Base-by-base conservation (phyloP, 306 rosid genomes). In the Acacia confusa region DNA sequence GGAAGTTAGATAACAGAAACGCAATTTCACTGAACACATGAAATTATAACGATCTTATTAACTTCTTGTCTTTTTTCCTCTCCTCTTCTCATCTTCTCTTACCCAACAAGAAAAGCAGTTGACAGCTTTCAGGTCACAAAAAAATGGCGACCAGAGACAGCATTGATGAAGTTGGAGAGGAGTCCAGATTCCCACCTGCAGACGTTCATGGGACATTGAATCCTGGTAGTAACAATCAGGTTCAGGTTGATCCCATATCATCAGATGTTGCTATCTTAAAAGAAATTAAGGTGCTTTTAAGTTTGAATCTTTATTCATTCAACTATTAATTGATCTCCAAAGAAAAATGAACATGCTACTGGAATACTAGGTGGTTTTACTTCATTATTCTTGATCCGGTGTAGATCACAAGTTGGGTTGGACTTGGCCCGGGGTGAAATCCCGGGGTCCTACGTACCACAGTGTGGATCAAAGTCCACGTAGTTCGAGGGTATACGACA, bases 201-300 rank as follows among this genome's bases (percentile, higher is more conserved):
- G 83, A 91, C 14, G 41, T 80, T 14, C 85, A 81, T 38, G 78
- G 72, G 34, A 91, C 88, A 60, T 64, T 84, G 81, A 72, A 76
- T 73, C 86, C 90, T 20, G 85, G 79, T n/a, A 28, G 38, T 1
- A 71, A 78, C 30, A 70, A 61, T n/a, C 72, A 52, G 14, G 75
- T 86, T 50, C 76, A 90, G 34, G 84, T 81, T 72, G 92, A 93
- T 82, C 84, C 88, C 45, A 4, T 48, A 32, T 89, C 92, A 30
- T 85, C 90, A 36, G 75, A 88, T 79, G 83, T 88, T 25, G 87
- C 87, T 75, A 76, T 81, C 83, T 72, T 91, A 64, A 82, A 78
- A 87, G 91, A 85, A 70, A 75, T 30, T 16, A 80, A 86, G 94
- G 95, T 87, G 77, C 38, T 12, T 82, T 2, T 61, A 50, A 38